A percentile compares a stretch with the other conserved stretches of the same genome.
Conservation (phyloP, 2,329 filamentous ascomycete genomes). For the Boeremia lycopersici region DNA sequence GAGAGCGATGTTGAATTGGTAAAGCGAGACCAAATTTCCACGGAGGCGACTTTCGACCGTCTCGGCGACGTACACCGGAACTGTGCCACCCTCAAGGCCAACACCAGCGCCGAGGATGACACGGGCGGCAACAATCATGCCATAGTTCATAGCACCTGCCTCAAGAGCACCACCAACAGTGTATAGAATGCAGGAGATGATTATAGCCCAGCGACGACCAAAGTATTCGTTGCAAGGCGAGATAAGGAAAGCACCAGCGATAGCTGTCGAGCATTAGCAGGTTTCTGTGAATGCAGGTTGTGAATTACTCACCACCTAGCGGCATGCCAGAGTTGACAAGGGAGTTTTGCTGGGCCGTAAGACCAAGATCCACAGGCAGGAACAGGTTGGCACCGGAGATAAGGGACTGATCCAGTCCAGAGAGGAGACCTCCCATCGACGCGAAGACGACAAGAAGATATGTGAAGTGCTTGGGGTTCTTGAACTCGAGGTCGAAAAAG, state of each 20-base stretch:
- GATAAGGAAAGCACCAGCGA: constrained; percentile 71
- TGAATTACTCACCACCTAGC: constrained; percentile 55
- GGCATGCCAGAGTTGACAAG: constrained; percentile 74
- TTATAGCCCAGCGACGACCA: constrained; percentile 71
- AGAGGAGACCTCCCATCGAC: constrained; percentile 76
- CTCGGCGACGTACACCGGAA: constrained; percentile 76
- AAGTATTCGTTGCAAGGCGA: constrained; percentile 71
- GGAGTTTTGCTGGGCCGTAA: constrained; percentile 63
- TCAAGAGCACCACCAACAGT: constrained; percentile 72
- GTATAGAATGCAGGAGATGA: constrained; percentile 72
- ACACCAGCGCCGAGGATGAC: constrained; percentile 74
- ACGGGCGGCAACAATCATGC: constrained; percentile 72
- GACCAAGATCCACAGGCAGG: constrained; percentile 63
- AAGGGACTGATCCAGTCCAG: constrained; percentile 73
- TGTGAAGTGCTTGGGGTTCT: constrained; percentile 69
- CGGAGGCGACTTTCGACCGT: constrained; percentile 70
- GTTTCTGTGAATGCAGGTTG: background rate
- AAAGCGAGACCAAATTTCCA: constrained; percentile 74
- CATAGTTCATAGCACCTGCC: constrained; percentile 70
- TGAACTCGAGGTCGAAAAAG: constrained; percentile 63
- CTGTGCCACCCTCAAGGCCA: constrained; percentile 75
- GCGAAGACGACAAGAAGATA: constrained; percentile 72
- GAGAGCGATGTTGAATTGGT: constrained; percentile 77
- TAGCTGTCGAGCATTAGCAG: constrained; percentile 51
- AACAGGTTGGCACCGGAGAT: constrained; percentile 74